These are phyloP conservation scores for Phlegmacium glaucopus DNA, from an alignment of 768 basidiomycete species.

Conservation along the genomic window DNA sequence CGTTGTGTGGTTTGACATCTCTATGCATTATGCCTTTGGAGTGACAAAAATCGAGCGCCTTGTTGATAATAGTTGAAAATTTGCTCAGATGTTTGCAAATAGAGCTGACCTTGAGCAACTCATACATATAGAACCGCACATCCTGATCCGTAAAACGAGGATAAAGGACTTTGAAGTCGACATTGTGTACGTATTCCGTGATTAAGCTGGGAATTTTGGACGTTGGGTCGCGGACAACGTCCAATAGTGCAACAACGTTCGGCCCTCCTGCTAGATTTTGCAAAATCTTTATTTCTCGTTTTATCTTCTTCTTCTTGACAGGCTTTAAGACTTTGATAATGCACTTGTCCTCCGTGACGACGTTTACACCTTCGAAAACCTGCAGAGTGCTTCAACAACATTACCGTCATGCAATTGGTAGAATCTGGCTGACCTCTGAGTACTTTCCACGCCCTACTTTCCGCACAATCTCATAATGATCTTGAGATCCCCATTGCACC, in stretches of 20 bases:
- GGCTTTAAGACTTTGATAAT: constrained; percentile 99
- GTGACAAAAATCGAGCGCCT: constrained; percentile 97
- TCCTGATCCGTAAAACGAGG: constrained; percentile 95
- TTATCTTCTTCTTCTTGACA: constrained; percentile 99
- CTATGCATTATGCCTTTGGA: constrained; percentile 99
- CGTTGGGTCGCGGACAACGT: constrained; percentile 93
- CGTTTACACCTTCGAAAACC: constrained; percentile 94
- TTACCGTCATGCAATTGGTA: constrained; percentile 1
- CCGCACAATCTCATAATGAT: constrained; percentile 96
- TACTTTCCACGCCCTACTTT: constrained; percentile 97
- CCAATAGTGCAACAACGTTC: constrained; percentile 89
- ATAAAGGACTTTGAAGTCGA: constrained; percentile 96
- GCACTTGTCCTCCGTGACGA: constrained; percentile 89
- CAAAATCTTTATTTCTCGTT: constrained; percentile 97
- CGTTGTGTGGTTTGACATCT: constrained; percentile 98
- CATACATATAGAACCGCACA: constrained; percentile 95
- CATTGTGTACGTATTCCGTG: constrained; percentile 97
- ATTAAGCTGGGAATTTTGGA: constrained; percentile 97
- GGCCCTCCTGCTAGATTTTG: constrained; percentile 96
- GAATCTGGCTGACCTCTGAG: constrained; percentile 63
- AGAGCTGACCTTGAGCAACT: constrained; percentile 77
- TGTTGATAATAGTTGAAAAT: constrained; percentile 14
- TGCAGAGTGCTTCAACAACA: constrained; percentile 25
- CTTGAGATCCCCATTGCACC: constrained; percentile 97
- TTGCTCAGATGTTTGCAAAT: background rate